Conservation (phyloP, 2,329 filamentous ascomycete genomes). For the Claviceps sp. region DNA sequence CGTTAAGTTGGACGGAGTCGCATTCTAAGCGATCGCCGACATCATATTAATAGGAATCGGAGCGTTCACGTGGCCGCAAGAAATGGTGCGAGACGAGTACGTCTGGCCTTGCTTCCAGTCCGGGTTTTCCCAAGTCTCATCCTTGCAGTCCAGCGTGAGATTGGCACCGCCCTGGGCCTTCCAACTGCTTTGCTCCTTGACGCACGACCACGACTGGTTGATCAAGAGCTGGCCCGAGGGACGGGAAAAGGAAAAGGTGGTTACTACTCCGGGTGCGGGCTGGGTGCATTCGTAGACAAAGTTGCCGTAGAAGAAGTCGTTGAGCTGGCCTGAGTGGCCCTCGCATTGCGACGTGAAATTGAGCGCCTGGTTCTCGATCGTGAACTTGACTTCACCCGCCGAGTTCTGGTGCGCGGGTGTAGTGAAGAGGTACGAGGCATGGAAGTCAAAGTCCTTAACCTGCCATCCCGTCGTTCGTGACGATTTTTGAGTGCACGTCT, state of each 20-base stretch:
- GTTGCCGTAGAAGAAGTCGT: slow-evolving; percentile 37
- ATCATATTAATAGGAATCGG: slow-evolving; percentile 15
- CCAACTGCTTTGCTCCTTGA: slow-evolving; percentile 23
- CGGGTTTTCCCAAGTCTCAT: slow-evolving; percentile 15
- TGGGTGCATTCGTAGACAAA: slow-evolving; percentile 28
- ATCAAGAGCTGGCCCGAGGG: slow-evolving; percentile 23
- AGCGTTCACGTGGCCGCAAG: slow-evolving; percentile 15
- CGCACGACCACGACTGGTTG: slow-evolving; percentile 37
- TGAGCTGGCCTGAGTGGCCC: slow-evolving; percentile 27
- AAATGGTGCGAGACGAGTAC: slow-evolving; percentile 18
- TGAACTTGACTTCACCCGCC: slow-evolving; percentile 34
- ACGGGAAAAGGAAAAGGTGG: slow-evolving; percentile 30
- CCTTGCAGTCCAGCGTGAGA: slow-evolving; percentile 17
- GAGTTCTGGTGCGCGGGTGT: slow-evolving; percentile 39
- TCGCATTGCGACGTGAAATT: slow-evolving; percentile 24
- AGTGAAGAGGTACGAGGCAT: slow-evolving; percentile 33
- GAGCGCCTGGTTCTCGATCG: slow-evolving; percentile 32
- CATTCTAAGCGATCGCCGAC: slow-evolving; percentile 13
- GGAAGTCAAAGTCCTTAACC: slow-evolving; percentile 32
- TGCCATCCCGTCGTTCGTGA: slow-evolving; percentile 21
- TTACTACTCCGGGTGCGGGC: slow-evolving; percentile 14
- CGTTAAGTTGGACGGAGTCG: neutral
- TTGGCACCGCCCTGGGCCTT: slow-evolving; percentile 14
- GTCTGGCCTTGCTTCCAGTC: slow-evolving; percentile 19
- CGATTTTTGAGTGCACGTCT: slow-evolving; percentile 12